Evolutionary conservation across 2,329 filamentous ascomycete species (phyloP), one percentile per base, ranked within the genome.

Genomic region (Mariannaea sp.): DNA sequence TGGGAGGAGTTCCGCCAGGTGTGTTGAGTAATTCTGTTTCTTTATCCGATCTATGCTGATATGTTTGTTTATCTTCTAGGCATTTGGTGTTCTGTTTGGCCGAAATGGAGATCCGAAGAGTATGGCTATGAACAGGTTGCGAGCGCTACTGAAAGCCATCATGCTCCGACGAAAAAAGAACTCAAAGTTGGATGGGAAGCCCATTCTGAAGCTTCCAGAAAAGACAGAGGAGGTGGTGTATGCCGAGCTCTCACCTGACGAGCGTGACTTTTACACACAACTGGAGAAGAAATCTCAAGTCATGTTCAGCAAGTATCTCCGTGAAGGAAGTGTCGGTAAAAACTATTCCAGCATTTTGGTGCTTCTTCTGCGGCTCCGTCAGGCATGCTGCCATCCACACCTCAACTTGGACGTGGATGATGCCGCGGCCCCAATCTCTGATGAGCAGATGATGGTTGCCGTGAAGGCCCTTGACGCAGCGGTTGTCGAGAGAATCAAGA

Each of bases 81-180:
- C 68, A 4, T 83, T 82, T 57, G 74, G 70, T n/a, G 57, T 60
- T 7, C 61, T 75, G 4, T 73, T 74, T 44, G 71, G 68, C 32
- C 66, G 62, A 30, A 66, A 62, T 20, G 67, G 74, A 2, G 79
- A 84, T 46, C 84, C 85, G 49, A 77, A 78, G 41, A 75, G 72
- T 7, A 82, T 82, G 55, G 86, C 86, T 2, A 90, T 96, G 85
- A 74, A 74, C 45, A 83, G 86, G 61, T 74, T 96, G 5, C 90
- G 90, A 53, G 84, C 84, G 5, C 72, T 96, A 5, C 80, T 96
- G 30, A 91, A 90, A 64, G 88, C 89, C 1, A 85, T 92, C 41
- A 86, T 96, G 73, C 79, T 96, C 43, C 87, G 92, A 22, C 87
- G 92, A 16, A 92, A 87, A 50, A 96, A 96, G 72, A 80, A 83